Evolutionary conservation across 2,329 filamentous ascomycete genomes (phyloP).

Genomic region (Xylariaceae sp.): DNA sequence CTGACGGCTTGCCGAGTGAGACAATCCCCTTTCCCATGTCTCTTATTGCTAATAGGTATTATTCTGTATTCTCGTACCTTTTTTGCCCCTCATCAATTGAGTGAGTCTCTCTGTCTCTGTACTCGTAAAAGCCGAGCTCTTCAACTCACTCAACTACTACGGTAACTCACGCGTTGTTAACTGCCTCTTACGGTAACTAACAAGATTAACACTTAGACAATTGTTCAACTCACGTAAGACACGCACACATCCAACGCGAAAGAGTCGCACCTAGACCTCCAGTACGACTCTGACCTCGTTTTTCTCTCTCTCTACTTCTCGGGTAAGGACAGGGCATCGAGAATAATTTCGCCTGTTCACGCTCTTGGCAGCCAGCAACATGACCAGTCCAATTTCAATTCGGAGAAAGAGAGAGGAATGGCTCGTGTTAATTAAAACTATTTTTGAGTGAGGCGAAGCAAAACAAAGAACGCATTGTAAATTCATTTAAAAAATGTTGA

Average conservation of each 20-base stretch:
- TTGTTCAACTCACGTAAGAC: background rate
- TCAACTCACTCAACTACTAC: no score
- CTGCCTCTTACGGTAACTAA: background rate
- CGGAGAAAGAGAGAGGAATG: no score
- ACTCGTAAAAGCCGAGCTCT: no score
- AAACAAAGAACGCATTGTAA: background rate
- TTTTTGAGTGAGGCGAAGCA: background rate
- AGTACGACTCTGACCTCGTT: conserved; percentile 18
- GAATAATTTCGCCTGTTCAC: conserved; percentile 8
- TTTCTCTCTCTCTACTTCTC: conserved; percentile 2
- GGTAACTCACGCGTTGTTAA: no score
- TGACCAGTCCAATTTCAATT: conserved; percentile 8
- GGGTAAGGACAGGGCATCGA: no score
- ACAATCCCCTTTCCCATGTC: background rate
- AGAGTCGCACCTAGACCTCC: conserved; percentile 4
- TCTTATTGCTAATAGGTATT: background rate
- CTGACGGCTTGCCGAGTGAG: background rate
- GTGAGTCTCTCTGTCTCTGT: background rate
- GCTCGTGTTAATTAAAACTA: conserved; percentile 10
- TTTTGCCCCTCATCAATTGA: background rate
- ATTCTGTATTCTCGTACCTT: background rate
- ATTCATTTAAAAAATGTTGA: background rate
- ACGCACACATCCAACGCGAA: no score
- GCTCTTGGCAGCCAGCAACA: background rate
- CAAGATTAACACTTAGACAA: no score